A percentile compares a stretch with the other conserved stretches of the same genome.
Evolutionary conservation across 148 eudicot genomes (phyloP).

Genomic region (Rhododendron mucronatum): DNA sequence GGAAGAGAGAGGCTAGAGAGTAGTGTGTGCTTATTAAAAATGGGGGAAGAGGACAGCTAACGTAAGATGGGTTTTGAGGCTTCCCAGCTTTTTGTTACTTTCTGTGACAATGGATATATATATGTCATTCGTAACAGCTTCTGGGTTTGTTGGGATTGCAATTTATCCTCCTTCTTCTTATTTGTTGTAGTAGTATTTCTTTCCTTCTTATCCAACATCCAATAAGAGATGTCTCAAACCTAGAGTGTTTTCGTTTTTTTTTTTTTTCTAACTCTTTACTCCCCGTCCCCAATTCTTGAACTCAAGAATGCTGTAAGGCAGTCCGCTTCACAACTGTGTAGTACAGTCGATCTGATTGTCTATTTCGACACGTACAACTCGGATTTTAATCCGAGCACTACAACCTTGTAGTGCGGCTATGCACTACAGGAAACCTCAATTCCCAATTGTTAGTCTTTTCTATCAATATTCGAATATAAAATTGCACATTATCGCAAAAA

Average conservation of each 20-base stretch:
- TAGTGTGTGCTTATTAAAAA: neutral
- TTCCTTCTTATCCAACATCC: neutral
- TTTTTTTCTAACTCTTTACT: neutral
- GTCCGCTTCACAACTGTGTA: accelerated
- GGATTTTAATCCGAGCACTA: too few relatives aligned
- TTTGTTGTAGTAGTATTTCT: neutral
- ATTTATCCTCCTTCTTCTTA: neutral
- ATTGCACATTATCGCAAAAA: too few relatives aligned
- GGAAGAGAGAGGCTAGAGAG: neutral
- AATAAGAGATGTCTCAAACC: neutral
- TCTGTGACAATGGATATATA: constrained; percentile 2
- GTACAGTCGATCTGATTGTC: too few relatives aligned
- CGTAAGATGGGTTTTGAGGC: constrained; percentile 10
- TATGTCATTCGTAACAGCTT: constrained; percentile 16
- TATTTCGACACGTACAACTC: too few relatives aligned
- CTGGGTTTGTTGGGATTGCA: constrained; percentile 1
- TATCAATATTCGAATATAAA: too few relatives aligned
- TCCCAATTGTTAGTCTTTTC: too few relatives aligned
- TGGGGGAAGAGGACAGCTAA: constrained; percentile 14
- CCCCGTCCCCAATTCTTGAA: neutral
- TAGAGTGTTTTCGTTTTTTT: neutral
- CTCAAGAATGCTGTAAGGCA: neutral
- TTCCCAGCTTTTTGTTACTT: constrained; percentile 12
- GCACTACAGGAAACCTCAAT: too few relatives aligned
- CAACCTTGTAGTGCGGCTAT: too few relatives aligned